Evolutionary conservation across 2,329 filamentous ascomycete genomes (phyloP).

Genomic region (Cladosporium colombiae): DNA sequence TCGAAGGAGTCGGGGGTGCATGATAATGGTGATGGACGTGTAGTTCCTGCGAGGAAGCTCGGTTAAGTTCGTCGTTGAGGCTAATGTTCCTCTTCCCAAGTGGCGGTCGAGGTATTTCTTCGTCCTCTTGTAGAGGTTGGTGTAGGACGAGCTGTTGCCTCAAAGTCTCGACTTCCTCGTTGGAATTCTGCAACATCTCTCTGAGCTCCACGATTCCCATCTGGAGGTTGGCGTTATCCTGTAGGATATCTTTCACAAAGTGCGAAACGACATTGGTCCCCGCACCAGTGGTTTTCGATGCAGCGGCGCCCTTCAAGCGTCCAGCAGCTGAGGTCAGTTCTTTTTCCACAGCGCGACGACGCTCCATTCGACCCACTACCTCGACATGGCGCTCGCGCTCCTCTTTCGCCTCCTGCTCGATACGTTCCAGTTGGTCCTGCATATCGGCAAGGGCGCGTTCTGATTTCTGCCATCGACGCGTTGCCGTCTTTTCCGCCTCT

Average conservation of each 20-base stretch:
- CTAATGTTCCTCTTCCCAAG: constrained; percentile 48
- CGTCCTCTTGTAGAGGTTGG: constrained; percentile 61
- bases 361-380: constrained; percentile 78
- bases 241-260: constrained; percentile 91
- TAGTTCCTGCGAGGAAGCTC: constrained; percentile 71
- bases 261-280: constrained; percentile 79
- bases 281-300: constrained; percentile 60
- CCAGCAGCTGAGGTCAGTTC: constrained; percentile 79
- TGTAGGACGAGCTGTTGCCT: constrained; percentile 79
- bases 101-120: constrained; percentile 33
- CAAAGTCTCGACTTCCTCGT: constrained; percentile 87
- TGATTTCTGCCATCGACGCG: constrained; percentile 81
- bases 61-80: constrained; percentile 66
- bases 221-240: constrained; percentile 93
- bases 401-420: constrained; percentile 78
- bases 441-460: constrained; percentile 76
- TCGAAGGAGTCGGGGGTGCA: constrained; percentile 48
- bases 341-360: constrained; percentile 76
- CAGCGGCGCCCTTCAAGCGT: constrained; percentile 78
- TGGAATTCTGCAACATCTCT: constrained; percentile 86
- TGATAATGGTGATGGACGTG: constrained; percentile 97
- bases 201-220: constrained; percentile 87
- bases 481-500: constrained; percentile 74
- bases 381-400: constrained; percentile 82
- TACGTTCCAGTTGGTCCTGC: constrained; percentile 83